Evolutionary conservation across 2,329 filamentous ascomycete genomes (phyloP), one percentile per base, ranked within the genome.

Genomic region (Alternaria arbusti): DNA sequence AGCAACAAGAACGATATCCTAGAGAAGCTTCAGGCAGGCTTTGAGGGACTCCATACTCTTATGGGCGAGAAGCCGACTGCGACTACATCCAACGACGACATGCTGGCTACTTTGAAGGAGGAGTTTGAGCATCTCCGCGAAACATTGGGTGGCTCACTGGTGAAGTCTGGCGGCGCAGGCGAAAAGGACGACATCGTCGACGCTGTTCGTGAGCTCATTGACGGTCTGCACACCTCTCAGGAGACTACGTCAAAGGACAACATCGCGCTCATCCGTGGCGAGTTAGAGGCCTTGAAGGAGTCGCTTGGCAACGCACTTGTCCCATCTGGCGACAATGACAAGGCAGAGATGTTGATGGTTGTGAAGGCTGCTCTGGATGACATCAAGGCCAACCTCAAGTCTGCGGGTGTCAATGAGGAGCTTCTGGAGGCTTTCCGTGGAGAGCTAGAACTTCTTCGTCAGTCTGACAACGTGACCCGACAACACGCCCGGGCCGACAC

Each of bases 121-220:
- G 88, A 91, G 70, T 85, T 91, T 52, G 86, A 88, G 56, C 83
- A 86, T 59, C 81, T 91, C 23, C 86, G 88, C 40, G 86, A 89
- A 64, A 85, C 84, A 1, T 80, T 90, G 52, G 82, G 85, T 9
- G 81, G 83, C 32, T 85, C 85, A 25, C 70, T 90, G 7, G 79
- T 87, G 49, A 81, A 78, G 54, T 80, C 82, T 5, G 82, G 82
- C 17, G 78, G 81, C 23, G 77, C 78, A 17, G 76, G 80, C 9
- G 85, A 89, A 57, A 88, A 86, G 52, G 86, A 91, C 36, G 91
- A 94, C 54, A 86, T 95, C 25, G 85, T 96, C 1, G 87, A 91
- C 64, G 88, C 89, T 10, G 82, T 95, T 3, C 89, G 79, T 23
- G 80, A 82, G 63, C 74, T 82, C 5, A 71, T 84, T 17, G 82